Evolutionary conservation across 2,329 filamentous ascomycete genomes (phyloP), one percentile per base, ranked within the genome.

Genomic region (Diaporthe ilicicola): DNA sequence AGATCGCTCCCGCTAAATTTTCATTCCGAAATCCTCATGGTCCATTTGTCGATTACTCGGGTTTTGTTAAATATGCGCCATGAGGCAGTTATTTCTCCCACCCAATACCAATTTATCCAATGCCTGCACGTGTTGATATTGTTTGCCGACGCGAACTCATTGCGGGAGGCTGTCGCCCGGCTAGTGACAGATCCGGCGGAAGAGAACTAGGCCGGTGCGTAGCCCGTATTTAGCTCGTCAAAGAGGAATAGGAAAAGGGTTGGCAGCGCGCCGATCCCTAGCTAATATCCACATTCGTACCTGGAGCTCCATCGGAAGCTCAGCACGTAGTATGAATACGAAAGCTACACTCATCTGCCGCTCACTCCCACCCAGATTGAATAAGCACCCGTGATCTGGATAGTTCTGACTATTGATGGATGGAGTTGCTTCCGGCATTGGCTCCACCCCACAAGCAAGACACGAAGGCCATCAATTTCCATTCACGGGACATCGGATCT

Each of bases 121-220:
- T 8, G 22, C 29, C 27, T 32, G 19, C 13, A 3, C 50, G 13
- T 32, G 15, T n/a, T 4, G 13, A 10, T 39, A 10, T 17, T 59
- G 54, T 42, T 37, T 59, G 37, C 39, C 15, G 24, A 59, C 17
- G 24, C 37, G 55, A 59, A 32, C 24, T 59, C 10, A 4, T 44
- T 13, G 15, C 27, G 55, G 17, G n/a, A 29, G 22, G 55, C 55
- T 44, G 15, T 29, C 37, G 15, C 37, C n/a, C 55, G 55, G 55
- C 55, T 59, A 59, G 55, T 27, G 55, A 59, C 55, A 59, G 15
- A 59, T 59, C 55, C 55, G 55, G 55, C 55, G 55, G 55, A 44
- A 44, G 55, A 59, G 15, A 7, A 29, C 8, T 4, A 59, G 55
- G 55, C 55, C 55, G 55, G 37, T 44, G 55, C 55, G 55, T 7